Evolutionary conservation across 2,329 filamentous ascomycete species (phyloP), one percentile per base, ranked within the genome.

Genomic region (Diaporthe velutina): DNA sequence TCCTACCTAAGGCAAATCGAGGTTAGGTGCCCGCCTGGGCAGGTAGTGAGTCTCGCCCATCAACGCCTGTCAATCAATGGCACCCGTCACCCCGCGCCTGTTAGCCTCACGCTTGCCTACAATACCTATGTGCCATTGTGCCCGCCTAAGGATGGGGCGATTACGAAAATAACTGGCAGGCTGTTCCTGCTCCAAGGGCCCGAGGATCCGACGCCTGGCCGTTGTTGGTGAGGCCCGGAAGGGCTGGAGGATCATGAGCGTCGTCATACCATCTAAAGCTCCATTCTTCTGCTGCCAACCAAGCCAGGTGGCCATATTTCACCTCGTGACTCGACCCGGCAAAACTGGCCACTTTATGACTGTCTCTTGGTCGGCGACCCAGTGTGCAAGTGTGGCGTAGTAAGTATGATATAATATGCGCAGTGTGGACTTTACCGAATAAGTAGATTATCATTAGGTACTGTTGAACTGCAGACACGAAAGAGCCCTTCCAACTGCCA

Each of bases 311-410:
- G 48, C 45, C 64, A 40, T 54, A 33, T 54, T 50, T 33, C 40
- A 68, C 64, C 64, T 54, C 45, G 64, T 68, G 64, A 68, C 48
- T 68, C 64, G 48, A 40, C 64, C 64, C 48, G 45, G 64, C 64
- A 68, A 30, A 68, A 68, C 64, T 68, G 64, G 48, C 64, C 64
- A 68, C 64, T 54, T 54, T 52, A 17, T 52, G 64, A 67, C 45
- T 28, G 33, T 50, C 22, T n/a, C 10, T 42, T 28, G 60, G 40
- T 9, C 28, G 22, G 60, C 42, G 19, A 66, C 40, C 60, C 38
- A 33, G 40, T 66, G 28, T 48, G 33, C 5, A 22, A 40, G 45
- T 40, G 64, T 68, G 64, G 64, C 45, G 64, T 68, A 30, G n/a
- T 54, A 17, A 7, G 35, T 60, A 42, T 60, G 30, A 67, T 38